These are phyloP conservation scores for Blastocystis sp. DNA, from an alignment of 352 stramenopile genomes.

Conservation along the genomic window DNA sequence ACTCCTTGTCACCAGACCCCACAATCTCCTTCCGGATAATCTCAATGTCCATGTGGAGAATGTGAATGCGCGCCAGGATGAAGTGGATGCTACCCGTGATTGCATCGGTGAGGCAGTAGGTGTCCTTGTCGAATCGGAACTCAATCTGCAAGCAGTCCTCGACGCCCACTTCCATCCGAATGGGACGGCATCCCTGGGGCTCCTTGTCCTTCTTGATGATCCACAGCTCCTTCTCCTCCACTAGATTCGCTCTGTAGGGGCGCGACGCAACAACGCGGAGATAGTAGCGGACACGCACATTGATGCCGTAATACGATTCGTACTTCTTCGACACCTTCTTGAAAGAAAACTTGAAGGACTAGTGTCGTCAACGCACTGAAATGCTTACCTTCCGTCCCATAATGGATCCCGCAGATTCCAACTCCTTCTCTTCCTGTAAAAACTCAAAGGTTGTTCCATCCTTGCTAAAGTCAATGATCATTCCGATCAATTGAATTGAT, in stretches of 20 bases:
- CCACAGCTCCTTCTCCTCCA: constrained; percentile 82
- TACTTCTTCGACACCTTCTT: constrained; percentile 80
- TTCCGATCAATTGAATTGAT: constrained; percentile 76
- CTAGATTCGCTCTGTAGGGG: constrained; percentile 74
- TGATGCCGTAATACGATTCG: constrained; percentile 88
- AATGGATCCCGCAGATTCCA: constrained; percentile 72
- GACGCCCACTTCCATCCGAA: constrained; percentile 96
- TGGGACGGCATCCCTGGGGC: constrained; percentile 75
- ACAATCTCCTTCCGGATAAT: constrained; percentile 86
- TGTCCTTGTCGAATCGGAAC: constrained; percentile 91
- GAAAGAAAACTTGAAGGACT: constrained; percentile 81
- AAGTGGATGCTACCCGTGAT: constrained; percentile 95
- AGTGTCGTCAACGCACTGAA: not conserved
- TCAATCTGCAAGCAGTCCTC: constrained; percentile 98
- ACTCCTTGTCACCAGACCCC: constrained; percentile 67
- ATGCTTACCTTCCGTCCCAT: constrained; percentile 63
- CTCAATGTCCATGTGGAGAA: constrained; percentile 95
- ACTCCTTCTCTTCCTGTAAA: constrained; percentile 74
- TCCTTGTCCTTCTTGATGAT: constrained; percentile 63
- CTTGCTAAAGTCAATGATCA: constrained; percentile 61
- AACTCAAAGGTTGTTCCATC: constrained; percentile 78
- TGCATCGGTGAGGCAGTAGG: constrained; percentile 86
- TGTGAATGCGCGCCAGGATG: constrained; percentile 91
- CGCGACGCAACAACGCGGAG: constrained; percentile 68
- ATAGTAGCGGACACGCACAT: constrained; percentile 87